A percentile compares a stretch with the other conserved stretches of the same genome.
Evolutionary conservation across 768 basidiomycete species (phyloP).

Genomic region (Russula abietina): DNA sequence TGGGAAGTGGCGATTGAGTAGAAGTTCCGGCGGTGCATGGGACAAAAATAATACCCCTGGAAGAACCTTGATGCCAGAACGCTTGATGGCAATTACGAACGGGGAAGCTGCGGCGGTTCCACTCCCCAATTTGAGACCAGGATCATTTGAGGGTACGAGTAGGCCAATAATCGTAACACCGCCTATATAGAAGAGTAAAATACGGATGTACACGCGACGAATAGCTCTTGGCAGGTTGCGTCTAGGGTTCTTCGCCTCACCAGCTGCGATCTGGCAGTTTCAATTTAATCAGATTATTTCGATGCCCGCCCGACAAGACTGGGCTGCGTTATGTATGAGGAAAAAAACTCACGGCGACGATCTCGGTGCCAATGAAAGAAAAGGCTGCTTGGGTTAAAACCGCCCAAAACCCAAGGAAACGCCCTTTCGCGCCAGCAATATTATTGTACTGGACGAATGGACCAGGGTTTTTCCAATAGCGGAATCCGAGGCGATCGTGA

Average conservation of each 20-base stretch:
- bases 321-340: neutral
- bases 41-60: slow-evolving; percentile 60
- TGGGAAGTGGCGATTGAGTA: neutral
- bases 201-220: slow-evolving; percentile 63
- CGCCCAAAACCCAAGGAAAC: slow-evolving; percentile 66
- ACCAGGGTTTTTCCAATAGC: slow-evolving; percentile 86
- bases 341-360: slow-evolving; percentile 65
- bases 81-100: slow-evolving; percentile 85
- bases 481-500: slow-evolving; percentile 64
- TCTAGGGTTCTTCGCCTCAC: slow-evolving; percentile 86
- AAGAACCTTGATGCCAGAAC: slow-evolving; percentile 78
- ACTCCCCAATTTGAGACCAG: slow-evolving; percentile 43
- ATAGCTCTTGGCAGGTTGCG: slow-evolving; percentile 55
- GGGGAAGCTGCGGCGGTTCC: slow-evolving; percentile 73
- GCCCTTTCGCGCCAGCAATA: slow-evolving; percentile 64
- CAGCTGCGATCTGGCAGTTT: slow-evolving; percentile 63
- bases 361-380: slow-evolving; percentile 91
- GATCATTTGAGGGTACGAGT: slow-evolving; percentile 68
- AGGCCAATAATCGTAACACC: slow-evolving; percentile 76
- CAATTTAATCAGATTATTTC: neutral
- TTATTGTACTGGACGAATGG: slow-evolving; percentile 69
- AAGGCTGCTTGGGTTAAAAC: slow-evolving; percentile 86
- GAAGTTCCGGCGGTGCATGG: slow-evolving; percentile 12
- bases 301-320: neutral
- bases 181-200: slow-evolving; percentile 65